These are phyloP conservation scores for Emydomyces testavorans DNA, from an alignment of 2,329 filamentous ascomycete genomes.

Conservation along the genomic window DNA sequence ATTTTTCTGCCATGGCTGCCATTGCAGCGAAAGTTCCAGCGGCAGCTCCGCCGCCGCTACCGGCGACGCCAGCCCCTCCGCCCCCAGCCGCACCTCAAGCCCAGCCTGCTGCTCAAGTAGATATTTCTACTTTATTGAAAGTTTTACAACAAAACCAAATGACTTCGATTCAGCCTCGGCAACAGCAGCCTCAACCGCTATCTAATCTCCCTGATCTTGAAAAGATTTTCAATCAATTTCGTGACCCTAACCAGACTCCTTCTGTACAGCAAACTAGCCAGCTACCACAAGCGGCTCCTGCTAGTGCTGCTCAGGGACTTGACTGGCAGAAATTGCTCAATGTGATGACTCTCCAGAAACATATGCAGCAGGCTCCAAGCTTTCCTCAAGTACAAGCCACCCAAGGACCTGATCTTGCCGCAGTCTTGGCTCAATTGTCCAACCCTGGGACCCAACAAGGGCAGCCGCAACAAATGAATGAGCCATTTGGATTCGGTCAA, in stretches of 20 bases:
- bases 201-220: conserved; percentile 24
- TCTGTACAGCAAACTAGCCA: conserved; percentile 22
- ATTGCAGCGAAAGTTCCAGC: not conserved
- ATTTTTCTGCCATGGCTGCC: conserved; percentile 24
- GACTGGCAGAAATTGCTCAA: conserved; percentile 33
- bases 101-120: conserved; percentile 23
- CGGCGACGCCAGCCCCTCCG: conserved; percentile 25
- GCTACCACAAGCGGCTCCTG: conserved; percentile 15
- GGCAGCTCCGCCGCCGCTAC: not conserved
- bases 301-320: conserved; percentile 20
- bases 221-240: conserved; percentile 32
- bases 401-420: conserved; percentile 15
- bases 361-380: conserved; percentile 25
- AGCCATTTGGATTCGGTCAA: conserved; percentile 14
- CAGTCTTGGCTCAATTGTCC: conserved; percentile 19
- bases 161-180: conserved; percentile 20
- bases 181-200: conserved; percentile 23
- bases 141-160: conserved; percentile 29
- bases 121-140: conserved; percentile 34
- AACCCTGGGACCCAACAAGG: conserved; percentile 26
- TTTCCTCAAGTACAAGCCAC: conserved; percentile 17
- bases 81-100: conserved; percentile 18
- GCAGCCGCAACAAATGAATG: conserved; percentile 14
- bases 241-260: conserved; percentile 23
- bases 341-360: conserved; percentile 29